Conservation (phyloP, 2,329 filamentous ascomycete species). For the Calonectria ilicicola region DNA sequence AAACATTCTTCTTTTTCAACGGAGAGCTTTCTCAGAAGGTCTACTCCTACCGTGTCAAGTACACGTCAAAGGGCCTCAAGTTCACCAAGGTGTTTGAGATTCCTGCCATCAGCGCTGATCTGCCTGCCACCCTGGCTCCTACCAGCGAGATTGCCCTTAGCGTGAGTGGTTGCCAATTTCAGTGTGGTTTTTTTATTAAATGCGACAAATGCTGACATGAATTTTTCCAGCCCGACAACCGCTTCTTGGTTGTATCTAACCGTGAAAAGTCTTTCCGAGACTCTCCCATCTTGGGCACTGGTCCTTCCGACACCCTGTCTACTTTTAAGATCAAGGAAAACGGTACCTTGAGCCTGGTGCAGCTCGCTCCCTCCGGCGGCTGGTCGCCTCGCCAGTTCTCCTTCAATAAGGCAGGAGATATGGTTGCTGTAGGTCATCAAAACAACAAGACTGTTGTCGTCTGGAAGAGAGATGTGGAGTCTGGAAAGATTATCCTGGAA, state of each 20-base stretch:
- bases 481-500: conserved; percentile 36
- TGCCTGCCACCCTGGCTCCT: conserved; percentile 34
- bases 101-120: conserved; percentile 27
- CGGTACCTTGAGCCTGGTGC: conserved; percentile 31
- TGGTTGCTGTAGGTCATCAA: conserved; percentile 40
- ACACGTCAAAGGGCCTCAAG: conserved; percentile 18
- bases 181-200: accelerated
- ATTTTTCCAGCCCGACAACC: conserved; percentile 28
- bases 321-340: conserved; percentile 36
- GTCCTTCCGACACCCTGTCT: conserved; percentile 37
- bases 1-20: conserved; percentile 41
- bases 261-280: conserved; percentile 38
- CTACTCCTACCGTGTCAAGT: conserved; percentile 38
- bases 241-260: conserved; percentile 39
- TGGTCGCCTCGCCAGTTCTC: conserved; percentile 39
- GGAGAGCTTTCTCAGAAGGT: conserved; percentile 40
- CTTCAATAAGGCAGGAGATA: conserved; percentile 39
- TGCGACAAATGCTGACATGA: neutral
- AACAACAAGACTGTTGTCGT: conserved; percentile 37
- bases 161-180: conserved; percentile 11
- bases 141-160: conserved; percentile 41
- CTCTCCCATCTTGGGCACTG: conserved; percentile 25
- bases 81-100: conserved; percentile 40
- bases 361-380: conserved; percentile 36
- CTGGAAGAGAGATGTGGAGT: conserved; percentile 37